Base-by-base conservation (phyloP, 495 filamentous ascomycete species). In the Annulohypoxylon moriforme region DNA sequence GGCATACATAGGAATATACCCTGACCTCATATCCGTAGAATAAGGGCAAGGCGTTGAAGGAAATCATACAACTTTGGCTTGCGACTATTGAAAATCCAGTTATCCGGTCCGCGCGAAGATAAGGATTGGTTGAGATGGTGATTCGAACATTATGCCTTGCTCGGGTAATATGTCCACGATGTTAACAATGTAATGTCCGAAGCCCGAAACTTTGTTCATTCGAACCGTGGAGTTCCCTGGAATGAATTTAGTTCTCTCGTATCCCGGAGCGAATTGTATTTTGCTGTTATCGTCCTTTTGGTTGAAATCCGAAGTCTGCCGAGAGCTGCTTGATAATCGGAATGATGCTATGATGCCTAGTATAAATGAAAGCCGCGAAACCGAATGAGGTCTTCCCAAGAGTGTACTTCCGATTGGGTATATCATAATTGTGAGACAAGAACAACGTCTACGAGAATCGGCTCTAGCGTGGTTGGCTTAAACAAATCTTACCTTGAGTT, bases 1-100 rank as follows among this genome's bases (percentile, higher is more conserved):
- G 65, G 66, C 47, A 73, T 65, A 69, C 33, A 65, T 69, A 69
- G 58, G 71, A 65, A 69, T 67, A 73, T 73, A 73, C 66, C 71
- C 64, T 16, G 18, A 44, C 56, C 57, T 62, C 66, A 67, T 69
- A 25, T 63, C 34, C 44, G 66, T 69, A 69, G 50, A 69, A 66
- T 47, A 69, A 73, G 66, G 63, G 61, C 56, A 62, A 59, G 66
- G 66, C 61, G 71, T 66, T 63, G 20, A 50, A 47, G 71, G 62
- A 63, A 62, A 66, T 22, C 42, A 67, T 63, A 29, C 33, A 44
- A 33, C 9, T 13, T 52, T 46, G 49, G 60, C 42, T 53, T 46
- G 49, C 57, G 44, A 55, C 16, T 31, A 60, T 42, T 42, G 58
- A 25, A 24, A 38, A 47, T 24, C 47, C 34, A 22, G 47, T 36